Evolutionary conservation across 2,329 filamentous ascomycete genomes (phyloP).

Genomic region (Metarhizium humberi): DNA sequence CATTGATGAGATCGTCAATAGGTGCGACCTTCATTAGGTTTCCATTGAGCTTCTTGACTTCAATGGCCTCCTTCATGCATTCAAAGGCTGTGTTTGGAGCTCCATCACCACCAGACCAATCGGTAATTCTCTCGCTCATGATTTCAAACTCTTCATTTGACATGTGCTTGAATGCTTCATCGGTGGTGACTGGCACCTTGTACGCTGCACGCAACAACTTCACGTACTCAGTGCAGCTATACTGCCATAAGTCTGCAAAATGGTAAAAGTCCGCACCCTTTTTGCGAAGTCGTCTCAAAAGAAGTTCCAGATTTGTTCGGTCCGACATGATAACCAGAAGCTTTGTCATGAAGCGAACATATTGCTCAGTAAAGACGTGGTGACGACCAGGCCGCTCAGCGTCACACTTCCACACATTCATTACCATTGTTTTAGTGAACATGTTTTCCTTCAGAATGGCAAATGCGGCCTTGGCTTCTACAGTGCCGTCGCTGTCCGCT

Average conservation of each 20-base stretch:
- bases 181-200: constrained; percentile 33
- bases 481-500: constrained; percentile 36
- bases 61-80: constrained; percentile 49
- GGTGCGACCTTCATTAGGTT: constrained; percentile 75
- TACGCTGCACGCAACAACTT: constrained; percentile 42
- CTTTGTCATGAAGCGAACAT: constrained; percentile 71
- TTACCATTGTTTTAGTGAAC: constrained; percentile 90
- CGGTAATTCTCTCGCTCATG: constrained; percentile 41
- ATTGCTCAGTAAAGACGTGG: constrained; percentile 84
- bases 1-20: constrained; percentile 90
- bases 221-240: constrained; percentile 43
- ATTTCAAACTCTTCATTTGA: constrained; percentile 49
- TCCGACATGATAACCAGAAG: constrained; percentile 69
- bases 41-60: constrained; percentile 66
- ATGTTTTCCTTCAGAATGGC: constrained; percentile 61
- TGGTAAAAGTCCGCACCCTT: constrained; percentile 68
- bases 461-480: constrained; percentile 70
- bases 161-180: constrained; percentile 47
- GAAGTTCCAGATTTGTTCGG: constrained; percentile 63
- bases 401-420: constrained; percentile 93
- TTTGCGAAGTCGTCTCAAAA: constrained; percentile 71
- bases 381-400: constrained; percentile 75
- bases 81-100: constrained; percentile 33
- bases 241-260: constrained; percentile 51
- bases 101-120: constrained; percentile 39